A percentile compares a stretch with the other conserved stretches of the same genome.
phyloP scores from a whole-genome alignment of 139 green algal genomes.

The Chlamydomonas schloesseri region DNA sequence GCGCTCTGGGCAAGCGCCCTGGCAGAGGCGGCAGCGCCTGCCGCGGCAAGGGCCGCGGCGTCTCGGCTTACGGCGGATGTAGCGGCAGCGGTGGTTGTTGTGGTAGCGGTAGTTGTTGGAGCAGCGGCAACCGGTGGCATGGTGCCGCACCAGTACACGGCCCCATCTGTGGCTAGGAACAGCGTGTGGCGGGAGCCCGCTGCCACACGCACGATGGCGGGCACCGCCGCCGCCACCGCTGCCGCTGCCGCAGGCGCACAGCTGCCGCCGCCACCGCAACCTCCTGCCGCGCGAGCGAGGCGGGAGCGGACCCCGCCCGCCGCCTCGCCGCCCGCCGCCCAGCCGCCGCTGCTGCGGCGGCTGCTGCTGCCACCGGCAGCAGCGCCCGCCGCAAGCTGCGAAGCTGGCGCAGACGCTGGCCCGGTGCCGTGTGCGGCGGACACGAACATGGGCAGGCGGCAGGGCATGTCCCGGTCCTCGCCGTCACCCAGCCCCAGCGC shows the following conservation, averaged over 20 bases:
- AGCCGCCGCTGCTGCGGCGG: background rate
- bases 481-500: slow-evolving; percentile 69
- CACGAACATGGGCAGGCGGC: background rate
- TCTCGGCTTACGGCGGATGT: background rate
- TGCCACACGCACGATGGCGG: slow-evolving; percentile 63
- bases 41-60: too few species aligned
- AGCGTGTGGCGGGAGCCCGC: slow-evolving; percentile 76
- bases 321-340: background rate
- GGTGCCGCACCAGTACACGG: slow-evolving; percentile 76
- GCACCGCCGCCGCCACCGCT: slow-evolving; percentile 26
- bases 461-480: slow-evolving; percentile 40
- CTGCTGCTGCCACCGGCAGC: background rate
- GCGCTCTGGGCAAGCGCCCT: too few species aligned
- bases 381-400: background rate
- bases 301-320: too few species aligned
- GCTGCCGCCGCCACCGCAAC: slow-evolving; percentile 24
- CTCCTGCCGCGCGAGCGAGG: background rate
- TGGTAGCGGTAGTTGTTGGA: background rate
- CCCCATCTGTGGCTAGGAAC: slow-evolving; percentile 76
- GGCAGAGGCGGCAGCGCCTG: too few species aligned
- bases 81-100: too few species aligned
- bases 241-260: too few species aligned
- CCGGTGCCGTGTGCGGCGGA: background rate
- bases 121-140: background rate
- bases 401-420: background rate